phyloP scores from a whole-genome alignment of 2,329 filamentous ascomycete species.

The Gliomastix tumulicola region DNA sequence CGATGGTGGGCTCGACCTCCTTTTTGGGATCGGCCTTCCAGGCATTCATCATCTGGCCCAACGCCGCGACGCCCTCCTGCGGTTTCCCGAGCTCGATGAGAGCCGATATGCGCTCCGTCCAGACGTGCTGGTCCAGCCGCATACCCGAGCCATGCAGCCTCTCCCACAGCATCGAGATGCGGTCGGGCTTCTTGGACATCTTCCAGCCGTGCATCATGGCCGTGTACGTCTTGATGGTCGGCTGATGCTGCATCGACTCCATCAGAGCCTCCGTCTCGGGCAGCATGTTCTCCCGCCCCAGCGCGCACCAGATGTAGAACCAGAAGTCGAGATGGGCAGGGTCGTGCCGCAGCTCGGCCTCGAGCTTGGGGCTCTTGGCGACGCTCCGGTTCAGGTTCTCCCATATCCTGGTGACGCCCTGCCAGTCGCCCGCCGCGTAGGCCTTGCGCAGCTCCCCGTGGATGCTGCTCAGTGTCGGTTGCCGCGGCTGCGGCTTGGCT shows the following conservation, averaged over 20 bases:
- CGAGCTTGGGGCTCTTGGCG: conserved; percentile 13
- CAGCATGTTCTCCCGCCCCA: conserved; percentile 16
- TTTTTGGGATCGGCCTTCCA: conserved; percentile 38
- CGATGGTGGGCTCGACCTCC: conserved; percentile 50
- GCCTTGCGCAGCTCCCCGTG: conserved; percentile 20
- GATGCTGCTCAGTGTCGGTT: conserved; percentile 7
- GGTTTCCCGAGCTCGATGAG: conserved; percentile 50
- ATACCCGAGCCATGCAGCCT: conserved; percentile 51
- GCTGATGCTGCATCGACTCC: conserved; percentile 40
- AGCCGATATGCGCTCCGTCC: conserved; percentile 64
- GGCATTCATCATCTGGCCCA: conserved; percentile 57
- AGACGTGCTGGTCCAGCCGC: conserved; percentile 57
- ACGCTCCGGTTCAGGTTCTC: conserved; percentile 17
- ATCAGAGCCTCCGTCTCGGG: conserved; percentile 34
- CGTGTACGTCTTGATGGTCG: conserved; percentile 62
- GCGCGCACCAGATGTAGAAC: conserved; percentile 30
- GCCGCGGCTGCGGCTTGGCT: neutral
- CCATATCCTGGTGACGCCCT: conserved; percentile 23
- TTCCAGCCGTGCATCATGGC: conserved; percentile 67
- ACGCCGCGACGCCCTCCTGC: conserved; percentile 51
- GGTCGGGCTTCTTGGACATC: conserved; percentile 47
- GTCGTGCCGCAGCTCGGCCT: conserved; percentile 19
- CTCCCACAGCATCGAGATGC: conserved; percentile 60
- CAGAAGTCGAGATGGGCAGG: conserved; percentile 30
- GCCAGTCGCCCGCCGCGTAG: conserved; percentile 17